Percentiles rank a stretch among this genome's conserved stretches.
These are phyloP conservation scores for Malus fusca DNA, from an alignment of 306 rosid genomes.

Conservation along the genomic window DNA sequence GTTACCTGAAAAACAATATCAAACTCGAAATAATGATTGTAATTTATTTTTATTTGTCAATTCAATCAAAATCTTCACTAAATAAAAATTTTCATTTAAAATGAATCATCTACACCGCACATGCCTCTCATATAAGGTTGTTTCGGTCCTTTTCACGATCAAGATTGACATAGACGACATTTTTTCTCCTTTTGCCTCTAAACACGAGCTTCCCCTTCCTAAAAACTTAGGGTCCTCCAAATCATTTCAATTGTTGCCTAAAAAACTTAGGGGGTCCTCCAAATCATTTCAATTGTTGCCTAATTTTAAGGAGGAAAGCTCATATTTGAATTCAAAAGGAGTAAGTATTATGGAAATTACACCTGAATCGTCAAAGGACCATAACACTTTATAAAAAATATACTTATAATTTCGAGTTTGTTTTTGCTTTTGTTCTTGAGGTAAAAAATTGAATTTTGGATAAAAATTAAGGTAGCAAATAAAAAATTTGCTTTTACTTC, in stretches of 20 bases:
- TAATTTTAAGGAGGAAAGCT: neutral
- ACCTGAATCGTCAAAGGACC: no score
- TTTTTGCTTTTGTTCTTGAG: neutral
- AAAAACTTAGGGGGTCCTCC: no score
- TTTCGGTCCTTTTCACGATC: neutral
- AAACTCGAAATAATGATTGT: neutral
- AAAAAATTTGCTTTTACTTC: neutral
- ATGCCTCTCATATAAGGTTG: neutral
- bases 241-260: neutral
- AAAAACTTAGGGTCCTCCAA: neutral
- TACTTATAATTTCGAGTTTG: neutral
- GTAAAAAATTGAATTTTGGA: no score
- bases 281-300: no score
- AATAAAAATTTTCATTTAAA: no score
- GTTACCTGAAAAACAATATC: neutral
- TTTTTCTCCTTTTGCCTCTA: neutral
- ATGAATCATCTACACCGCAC: no score
- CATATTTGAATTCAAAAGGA: neutral
- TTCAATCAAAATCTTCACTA: neutral
- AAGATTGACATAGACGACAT: neutral
- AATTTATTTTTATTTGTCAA: no score
- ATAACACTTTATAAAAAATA: no score
- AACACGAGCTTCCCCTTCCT: no score
- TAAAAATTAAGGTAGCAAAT: neutral
- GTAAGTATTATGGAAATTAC: neutral